Percentiles rank a stretch among this genome's conserved stretches.
phyloP scores from a whole-genome alignment of 306 rosid genomes.

The Glycine latifolia region DNA sequence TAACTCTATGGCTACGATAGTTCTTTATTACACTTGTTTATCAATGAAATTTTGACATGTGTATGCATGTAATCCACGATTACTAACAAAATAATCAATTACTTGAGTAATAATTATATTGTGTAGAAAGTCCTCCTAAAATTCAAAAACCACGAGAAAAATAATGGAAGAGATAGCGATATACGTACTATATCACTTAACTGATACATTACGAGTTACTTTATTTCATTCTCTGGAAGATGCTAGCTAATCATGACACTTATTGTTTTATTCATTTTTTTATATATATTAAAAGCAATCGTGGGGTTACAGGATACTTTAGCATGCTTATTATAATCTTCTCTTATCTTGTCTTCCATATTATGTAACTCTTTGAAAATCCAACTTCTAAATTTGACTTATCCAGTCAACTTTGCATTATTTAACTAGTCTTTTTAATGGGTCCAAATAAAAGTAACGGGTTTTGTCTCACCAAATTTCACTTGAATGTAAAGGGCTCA shows the following conservation, averaged over 20 bases:
- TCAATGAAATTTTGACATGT: conserved; percentile 2
- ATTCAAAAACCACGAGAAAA: conserved; percentile 1
- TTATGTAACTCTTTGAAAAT: background rate
- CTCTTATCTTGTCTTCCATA: background rate
- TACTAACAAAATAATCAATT: background rate
- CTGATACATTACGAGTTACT: conserved; percentile 9
- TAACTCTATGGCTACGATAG: background rate
- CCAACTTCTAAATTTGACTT: background rate
- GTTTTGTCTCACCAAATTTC: background rate
- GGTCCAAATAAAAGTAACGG: background rate
- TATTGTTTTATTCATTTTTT: conserved; percentile 10
- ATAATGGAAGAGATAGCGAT: background rate
- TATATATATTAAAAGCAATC: background rate
- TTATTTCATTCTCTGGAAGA: conserved; percentile 14
- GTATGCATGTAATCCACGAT: conserved; percentile 16
- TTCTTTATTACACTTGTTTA: conserved; percentile 23
- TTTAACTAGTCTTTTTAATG: background rate
- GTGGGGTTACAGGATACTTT: background rate
- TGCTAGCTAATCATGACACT: background rate
- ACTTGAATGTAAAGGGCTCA: background rate
- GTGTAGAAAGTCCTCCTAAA: background rate
- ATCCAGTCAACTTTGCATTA: background rate
- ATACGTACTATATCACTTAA: background rate
- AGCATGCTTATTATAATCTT: background rate
- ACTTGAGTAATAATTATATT: background rate